A percentile compares a stretch with the other conserved stretches of the same genome.
Conservation (phyloP, 306 rosid genomes). For the Pachyrhizus erosus region DNA sequence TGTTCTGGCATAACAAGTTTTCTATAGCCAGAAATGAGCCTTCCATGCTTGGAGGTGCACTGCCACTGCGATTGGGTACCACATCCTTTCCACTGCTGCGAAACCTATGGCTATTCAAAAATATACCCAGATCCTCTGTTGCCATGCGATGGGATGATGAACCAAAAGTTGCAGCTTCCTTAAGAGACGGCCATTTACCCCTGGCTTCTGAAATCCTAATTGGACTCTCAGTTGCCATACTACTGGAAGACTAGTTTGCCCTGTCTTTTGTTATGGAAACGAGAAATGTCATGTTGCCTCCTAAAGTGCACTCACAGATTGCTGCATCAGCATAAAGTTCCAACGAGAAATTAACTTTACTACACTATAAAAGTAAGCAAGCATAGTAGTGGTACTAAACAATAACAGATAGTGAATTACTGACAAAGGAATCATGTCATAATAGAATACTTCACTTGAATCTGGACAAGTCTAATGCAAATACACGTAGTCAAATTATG, state of each 20-base stretch:
- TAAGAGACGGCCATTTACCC: slow-evolving; percentile 73
- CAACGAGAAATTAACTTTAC: background rate
- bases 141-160: slow-evolving; percentile 56
- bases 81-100: slow-evolving; percentile 53
- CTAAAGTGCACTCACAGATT: slow-evolving; percentile 36
- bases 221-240: slow-evolving; percentile 80
- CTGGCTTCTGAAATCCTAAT: slow-evolving; percentile 76
- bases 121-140: slow-evolving; percentile 66
- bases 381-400: slow-evolving; percentile 17
- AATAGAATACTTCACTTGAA: background rate
- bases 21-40: slow-evolving; percentile 70
- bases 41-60: slow-evolving; percentile 87
- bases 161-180: slow-evolving; percentile 56
- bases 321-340: slow-evolving; percentile 19
- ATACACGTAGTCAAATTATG: background rate
- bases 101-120: slow-evolving; percentile 63
- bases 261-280: slow-evolving; percentile 28
- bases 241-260: slow-evolving; percentile 38
- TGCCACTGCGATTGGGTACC: slow-evolving; percentile 77
- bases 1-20: slow-evolving; percentile 55
- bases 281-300: slow-evolving; percentile 41
- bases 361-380: background rate
- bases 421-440: background rate
- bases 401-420: background rate
- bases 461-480: background rate